A percentile compares a stretch with the other conserved stretches of the same genome.
Evolutionary conservation across 2,329 filamentous ascomycete species (phyloP).

Genomic region (Venturia carpophila): DNA sequence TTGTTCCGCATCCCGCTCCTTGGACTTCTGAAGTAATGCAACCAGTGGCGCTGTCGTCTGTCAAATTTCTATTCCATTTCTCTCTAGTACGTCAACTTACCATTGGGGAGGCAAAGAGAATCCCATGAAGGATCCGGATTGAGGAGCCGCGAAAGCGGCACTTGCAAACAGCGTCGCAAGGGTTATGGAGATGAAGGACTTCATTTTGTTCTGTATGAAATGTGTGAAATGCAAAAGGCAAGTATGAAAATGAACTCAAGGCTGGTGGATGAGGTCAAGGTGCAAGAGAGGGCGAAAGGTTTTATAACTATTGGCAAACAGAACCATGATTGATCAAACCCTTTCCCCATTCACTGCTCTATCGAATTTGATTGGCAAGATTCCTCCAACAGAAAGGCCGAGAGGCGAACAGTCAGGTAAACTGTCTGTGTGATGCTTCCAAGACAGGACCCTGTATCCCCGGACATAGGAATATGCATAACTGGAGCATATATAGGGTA

Average conservation of each 20-base stretch:
- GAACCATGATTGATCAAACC: not conserved
- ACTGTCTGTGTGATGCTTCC: not conserved
- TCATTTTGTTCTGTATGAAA: not conserved
- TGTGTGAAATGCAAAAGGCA: too few species aligned
- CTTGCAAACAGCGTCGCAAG: not conserved
- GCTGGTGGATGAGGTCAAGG: not conserved
- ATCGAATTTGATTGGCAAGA: not conserved
- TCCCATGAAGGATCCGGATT: not conserved
- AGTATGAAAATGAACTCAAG: not conserved
- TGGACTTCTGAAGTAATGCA: conserved; percentile 1
- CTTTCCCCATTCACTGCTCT: not conserved
- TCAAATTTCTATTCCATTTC: not conserved
- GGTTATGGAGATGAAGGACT: not conserved
- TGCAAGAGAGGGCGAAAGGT: not conserved
- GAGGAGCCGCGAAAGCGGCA: not conserved
- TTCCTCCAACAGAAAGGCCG: not conserved
- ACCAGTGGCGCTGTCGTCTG: not conserved
- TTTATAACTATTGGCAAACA: not conserved
- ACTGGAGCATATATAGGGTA: not conserved
- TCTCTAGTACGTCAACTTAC: not conserved
- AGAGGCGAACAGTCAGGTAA: not conserved
- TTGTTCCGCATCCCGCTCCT: conserved; percentile 5
- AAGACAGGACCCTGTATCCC: not conserved
- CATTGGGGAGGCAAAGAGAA: not conserved
- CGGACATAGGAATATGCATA: not conserved